phyloP scores from a whole-genome alignment of 78 protist genomes.

The slime mould (Dictyostelium discoideum) region DNA sequence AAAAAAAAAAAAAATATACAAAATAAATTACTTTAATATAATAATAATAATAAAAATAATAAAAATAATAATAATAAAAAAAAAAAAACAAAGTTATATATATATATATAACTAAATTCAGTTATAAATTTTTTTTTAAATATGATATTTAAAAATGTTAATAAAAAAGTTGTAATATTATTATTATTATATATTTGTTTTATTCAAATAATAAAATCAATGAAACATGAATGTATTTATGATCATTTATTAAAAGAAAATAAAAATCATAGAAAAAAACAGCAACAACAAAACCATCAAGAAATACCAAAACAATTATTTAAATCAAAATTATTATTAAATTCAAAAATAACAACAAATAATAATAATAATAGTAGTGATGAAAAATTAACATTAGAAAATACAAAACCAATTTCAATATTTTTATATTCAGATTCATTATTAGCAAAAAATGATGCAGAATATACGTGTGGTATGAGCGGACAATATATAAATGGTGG shows the following conservation, averaged over 20 bases:
- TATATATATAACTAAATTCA: too few relatives aligned
- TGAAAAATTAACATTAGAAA: neutral
- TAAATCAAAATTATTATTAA: neutral
- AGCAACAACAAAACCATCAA: neutral
- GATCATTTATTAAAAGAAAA: neutral
- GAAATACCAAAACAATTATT: neutral
- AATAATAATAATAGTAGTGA: neutral
- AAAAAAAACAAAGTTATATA: neutral
- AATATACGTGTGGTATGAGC: neutral
- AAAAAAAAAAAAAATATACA: neutral
- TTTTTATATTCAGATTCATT: constrained; percentile 13
- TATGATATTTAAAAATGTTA: neutral
- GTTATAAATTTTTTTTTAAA: too few relatives aligned
- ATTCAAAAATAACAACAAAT: neutral
- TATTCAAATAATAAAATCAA: neutral
- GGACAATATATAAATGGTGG: neutral
- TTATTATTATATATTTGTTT: neutral
- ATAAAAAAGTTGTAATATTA: neutral
- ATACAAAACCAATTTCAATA: constrained; percentile 18
- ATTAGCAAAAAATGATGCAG: neutral
- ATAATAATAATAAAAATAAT: neutral
- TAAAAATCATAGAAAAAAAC: neutral
- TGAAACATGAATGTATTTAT: constrained; percentile 11
- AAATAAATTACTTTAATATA: neutral
- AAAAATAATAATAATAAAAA: neutral